Conservation (phyloP, 75 land plant species). For the Isoetes taiwanensis region DNA sequence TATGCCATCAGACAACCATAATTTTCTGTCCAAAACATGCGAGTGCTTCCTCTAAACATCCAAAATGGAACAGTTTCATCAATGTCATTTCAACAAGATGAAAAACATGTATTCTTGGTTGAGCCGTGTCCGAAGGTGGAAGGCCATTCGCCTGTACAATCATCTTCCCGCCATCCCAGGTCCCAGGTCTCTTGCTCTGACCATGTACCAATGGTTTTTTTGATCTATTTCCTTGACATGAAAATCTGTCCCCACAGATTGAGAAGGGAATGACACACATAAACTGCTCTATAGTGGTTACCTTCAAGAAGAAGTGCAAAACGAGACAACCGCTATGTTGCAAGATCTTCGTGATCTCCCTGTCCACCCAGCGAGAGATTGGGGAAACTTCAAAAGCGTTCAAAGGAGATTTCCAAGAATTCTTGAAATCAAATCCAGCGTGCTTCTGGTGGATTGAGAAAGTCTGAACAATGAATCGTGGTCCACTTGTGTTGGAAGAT, state of each 20-base stretch:
- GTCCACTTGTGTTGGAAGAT: background rate
- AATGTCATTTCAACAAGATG: conserved; percentile 64
- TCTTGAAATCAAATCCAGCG: background rate
- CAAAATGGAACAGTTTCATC: conserved; percentile 22
- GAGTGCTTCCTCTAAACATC: conserved; percentile 16
- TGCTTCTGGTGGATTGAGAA: too few relatives aligned
- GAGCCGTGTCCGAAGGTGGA: too few relatives aligned
- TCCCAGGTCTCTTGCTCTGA: conserved; percentile 54
- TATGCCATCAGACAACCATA: too few relatives aligned
- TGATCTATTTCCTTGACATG: conserved; percentile 12
- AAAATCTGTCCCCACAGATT: conserved; percentile 75
- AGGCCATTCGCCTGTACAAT: conserved; percentile 5
- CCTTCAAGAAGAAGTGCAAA: conserved; percentile 42
- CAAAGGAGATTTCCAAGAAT: too few relatives aligned
- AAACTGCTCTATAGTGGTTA: conserved; percentile 24
- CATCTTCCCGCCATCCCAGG: conserved; percentile 84
- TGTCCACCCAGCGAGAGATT: conserved; percentile 44
- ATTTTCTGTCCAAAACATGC: conserved; percentile 48
- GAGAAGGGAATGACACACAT: conserved; percentile 37
- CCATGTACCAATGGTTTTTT: conserved; percentile 19
- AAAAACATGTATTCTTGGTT: conserved; percentile 45
- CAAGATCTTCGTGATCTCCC: conserved; percentile 44
- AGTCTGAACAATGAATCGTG: conserved; percentile 1
- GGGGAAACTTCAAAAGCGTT: conserved; percentile 11
- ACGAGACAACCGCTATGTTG: conserved; percentile 40